Base-by-base conservation (phyloP, 768 basidiomycete genomes). In the Trametes elegans region DNA sequence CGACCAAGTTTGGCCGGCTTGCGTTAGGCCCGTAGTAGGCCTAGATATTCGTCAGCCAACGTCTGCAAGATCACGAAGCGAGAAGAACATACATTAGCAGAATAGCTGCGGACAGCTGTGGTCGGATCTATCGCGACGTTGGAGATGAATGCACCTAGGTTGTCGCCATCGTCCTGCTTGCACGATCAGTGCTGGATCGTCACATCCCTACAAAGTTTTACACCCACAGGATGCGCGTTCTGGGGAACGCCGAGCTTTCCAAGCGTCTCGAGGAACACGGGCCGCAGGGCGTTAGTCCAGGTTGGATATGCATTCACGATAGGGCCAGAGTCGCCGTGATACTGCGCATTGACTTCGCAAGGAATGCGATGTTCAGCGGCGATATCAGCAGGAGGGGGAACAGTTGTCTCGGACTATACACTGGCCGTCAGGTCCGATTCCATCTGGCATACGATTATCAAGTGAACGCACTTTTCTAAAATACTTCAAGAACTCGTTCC, bases 401-500 rank as follows among this genome's bases (percentile, higher is more conserved):
- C 19, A 11, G 55, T 56, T 8, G 42, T 49, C 32, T 49, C 51
- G 9, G 46, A 32, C 57, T 49, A 28, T 14, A 18, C 10, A 26
- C 4, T 21, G 6, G 31, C 16, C 31, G 24, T 7, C 6, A 2
- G n/a, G 8, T 7, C 23, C 19, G n/a, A 9, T 18, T 3, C 14
- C 16, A 42, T 11, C 21, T 28, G 28, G 10, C 2, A 3, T 7
- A 31, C 31, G 31, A 31, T 31, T 13, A 31, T 31, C 31, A 7
- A 7, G 13, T 31, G 31, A 31, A 52, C 61, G 5, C 3, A 60
- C 61, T 49, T 61, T 64, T 49, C 62, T 67, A 32, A 56, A 40
- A 35, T 70, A 68, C 19, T 64, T 57, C 3, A 62, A 41, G 13
- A 62, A 44, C 26, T 45, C 49, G 3, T 57, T 53, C 67, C 66